These are phyloP conservation scores for Tremellales sp. DNA, from an alignment of 1,284 basidiomycete species.

Conservation along the genomic window DNA sequence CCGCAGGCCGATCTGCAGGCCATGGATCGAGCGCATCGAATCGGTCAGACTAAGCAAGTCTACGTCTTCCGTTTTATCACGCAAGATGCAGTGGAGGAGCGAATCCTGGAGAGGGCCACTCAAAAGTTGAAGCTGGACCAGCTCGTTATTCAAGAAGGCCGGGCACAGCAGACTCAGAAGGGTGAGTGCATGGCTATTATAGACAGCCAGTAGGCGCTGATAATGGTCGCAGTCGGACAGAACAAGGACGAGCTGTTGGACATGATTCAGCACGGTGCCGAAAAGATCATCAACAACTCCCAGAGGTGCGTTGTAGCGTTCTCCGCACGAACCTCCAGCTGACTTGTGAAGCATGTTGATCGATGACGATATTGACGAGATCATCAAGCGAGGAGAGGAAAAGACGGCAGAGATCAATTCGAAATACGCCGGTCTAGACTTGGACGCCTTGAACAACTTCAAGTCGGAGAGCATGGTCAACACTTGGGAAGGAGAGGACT, in stretches of 20 bases:
- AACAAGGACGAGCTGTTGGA: constrained; percentile 96
- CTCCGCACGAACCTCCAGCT: constrained; percentile 2
- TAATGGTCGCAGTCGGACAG: constrained; percentile 57
- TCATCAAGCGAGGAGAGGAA: constrained; percentile 87
- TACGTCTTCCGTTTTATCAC: constrained; percentile 98
- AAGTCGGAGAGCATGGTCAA: constrained; percentile 81
- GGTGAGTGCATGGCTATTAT: constrained; percentile 11
- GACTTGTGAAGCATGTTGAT: constrained; percentile 60
- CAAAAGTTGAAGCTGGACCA: constrained; percentile 96
- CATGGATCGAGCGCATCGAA: constrained; percentile 98
- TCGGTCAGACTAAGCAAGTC: constrained; percentile 98
- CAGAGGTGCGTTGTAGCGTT: constrained; percentile 26
- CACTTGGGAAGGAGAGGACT: constrained; percentile 97
- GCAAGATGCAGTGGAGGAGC: constrained; percentile 92
- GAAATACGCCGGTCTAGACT: constrained; percentile 89
- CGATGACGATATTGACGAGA: constrained; percentile 90
- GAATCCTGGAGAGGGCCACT: constrained; percentile 92
- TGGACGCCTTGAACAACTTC: constrained; percentile 96
- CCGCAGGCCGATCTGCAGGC: constrained; percentile 98
- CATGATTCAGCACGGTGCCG: constrained; percentile 98
- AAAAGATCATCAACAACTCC: constrained; percentile 84
- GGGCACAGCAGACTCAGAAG: constrained; percentile 54
- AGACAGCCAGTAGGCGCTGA: background rate
- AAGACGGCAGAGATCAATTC: constrained; percentile 82
- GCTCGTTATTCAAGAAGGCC: constrained; percentile 95